A percentile compares a stretch with the other conserved stretches of the same genome.
Conservation (phyloP, 305 asterid species). For the Rubia tinctorum region DNA sequence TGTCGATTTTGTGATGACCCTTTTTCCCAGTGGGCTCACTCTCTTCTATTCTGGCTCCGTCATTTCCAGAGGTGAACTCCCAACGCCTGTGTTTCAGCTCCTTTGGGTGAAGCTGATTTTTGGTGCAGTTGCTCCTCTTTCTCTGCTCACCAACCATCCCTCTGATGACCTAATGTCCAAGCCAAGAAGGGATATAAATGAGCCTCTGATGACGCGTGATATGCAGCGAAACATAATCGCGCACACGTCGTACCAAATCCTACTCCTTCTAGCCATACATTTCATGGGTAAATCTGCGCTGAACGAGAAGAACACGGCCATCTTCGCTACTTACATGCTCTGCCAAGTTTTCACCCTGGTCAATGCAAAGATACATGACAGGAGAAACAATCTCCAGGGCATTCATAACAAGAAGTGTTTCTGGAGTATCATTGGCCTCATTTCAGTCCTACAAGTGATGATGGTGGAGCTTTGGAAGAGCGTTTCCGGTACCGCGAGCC, state of each 20-base stretch:
- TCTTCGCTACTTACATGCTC: constrained; percentile 10
- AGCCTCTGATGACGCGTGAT: background rate
- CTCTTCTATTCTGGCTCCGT: background rate
- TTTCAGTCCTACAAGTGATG: background rate
- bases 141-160: constrained; percentile 6
- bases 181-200: background rate
- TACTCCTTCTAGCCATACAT: constrained; percentile 4
- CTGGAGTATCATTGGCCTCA: constrained; percentile 14
- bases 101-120: constrained; percentile 16
- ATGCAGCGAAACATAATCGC: constrained; percentile 1
- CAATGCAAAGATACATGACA: background rate
- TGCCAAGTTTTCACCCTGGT: constrained; percentile 14
- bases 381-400: background rate
- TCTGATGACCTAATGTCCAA: constrained; percentile 13
- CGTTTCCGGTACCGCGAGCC: constrained; percentile 5
- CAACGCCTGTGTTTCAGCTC: constrained; percentile 12
- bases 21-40: constrained; percentile 9
- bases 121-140: background rate
- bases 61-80: background rate
- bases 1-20: constrained; percentile 25
- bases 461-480: constrained; percentile 14
- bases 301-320: constrained; percentile 5
- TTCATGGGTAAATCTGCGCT: constrained; percentile 3
- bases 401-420: constrained; percentile 11
- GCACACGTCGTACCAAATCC: background rate